Percentiles rank a stretch among this genome's conserved stretches.
phyloP scores from a whole-genome alignment of 2,329 filamentous ascomycete genomes.

The Exserohilum turcica region DNA sequence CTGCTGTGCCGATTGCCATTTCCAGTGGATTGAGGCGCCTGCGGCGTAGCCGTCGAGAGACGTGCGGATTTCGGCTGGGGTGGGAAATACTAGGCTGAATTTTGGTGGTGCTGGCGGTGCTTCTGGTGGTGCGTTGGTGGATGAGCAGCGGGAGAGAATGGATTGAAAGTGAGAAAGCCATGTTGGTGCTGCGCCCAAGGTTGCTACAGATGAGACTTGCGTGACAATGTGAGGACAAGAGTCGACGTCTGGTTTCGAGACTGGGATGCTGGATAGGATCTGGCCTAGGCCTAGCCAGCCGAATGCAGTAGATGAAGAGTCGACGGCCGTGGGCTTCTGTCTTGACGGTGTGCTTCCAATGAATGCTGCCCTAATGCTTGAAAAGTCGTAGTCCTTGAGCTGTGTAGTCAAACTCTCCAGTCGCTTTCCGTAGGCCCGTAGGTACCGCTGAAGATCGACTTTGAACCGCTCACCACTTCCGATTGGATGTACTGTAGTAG shows the following conservation, averaged over 20 bases:
- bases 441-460: slow-evolving; percentile 72
- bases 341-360: slow-evolving; percentile 79
- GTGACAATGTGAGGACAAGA: slow-evolving; percentile 53
- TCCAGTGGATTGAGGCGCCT: slow-evolving; percentile 81
- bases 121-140: neutral
- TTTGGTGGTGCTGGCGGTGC: slow-evolving; percentile 52
- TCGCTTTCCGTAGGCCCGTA: slow-evolving; percentile 70
- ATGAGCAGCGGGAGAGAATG: slow-evolving; percentile 33
- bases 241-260: slow-evolving; percentile 39
- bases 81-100: slow-evolving; percentile 80
- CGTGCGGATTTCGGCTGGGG: slow-evolving; percentile 73
- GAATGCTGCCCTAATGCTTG: slow-evolving; percentile 68
- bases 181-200: slow-evolving; percentile 69
- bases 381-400: slow-evolving; percentile 71
- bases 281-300: slow-evolving; percentile 74
- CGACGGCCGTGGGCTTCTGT: slow-evolving; percentile 56
- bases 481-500: slow-evolving; percentile 31
- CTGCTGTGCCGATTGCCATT: slow-evolving; percentile 71
- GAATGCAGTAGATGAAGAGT: slow-evolving; percentile 63
- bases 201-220: slow-evolving; percentile 82
- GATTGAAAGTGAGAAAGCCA: slow-evolving; percentile 68
- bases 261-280: slow-evolving; percentile 59
- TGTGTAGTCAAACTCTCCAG: slow-evolving; percentile 61
- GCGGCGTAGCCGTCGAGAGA: slow-evolving; percentile 80
- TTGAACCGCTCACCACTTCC: slow-evolving; percentile 77